These are phyloP conservation scores for Leccinum pellstonianum DNA, from an alignment of 768 basidiomycete genomes.

Conservation along the genomic window DNA sequence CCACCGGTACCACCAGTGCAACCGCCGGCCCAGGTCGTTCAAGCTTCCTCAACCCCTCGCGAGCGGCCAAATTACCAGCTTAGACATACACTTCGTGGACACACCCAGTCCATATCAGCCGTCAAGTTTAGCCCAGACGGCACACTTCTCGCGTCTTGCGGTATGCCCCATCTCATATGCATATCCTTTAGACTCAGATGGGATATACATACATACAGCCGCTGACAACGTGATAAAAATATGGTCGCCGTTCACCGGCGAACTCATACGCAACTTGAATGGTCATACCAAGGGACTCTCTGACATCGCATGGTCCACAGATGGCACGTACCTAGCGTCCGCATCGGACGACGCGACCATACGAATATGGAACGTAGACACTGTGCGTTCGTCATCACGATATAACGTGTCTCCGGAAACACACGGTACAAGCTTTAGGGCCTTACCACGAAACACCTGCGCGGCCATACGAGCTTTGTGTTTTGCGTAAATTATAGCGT, in stretches of 20 bases:
- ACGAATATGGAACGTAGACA: conserved; percentile 85
- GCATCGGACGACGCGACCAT: conserved; percentile 92
- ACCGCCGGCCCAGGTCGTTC: conserved; percentile 30
- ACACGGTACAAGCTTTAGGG: conserved; percentile 45
- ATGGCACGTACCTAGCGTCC: conserved; percentile 80
- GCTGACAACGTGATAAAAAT: conserved; percentile 79
- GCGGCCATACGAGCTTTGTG: conserved; percentile 84
- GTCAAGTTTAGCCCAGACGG: conserved; percentile 94
- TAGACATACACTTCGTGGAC: conserved; percentile 67
- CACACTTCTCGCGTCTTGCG: conserved; percentile 78
- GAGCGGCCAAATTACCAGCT: conserved; percentile 66
- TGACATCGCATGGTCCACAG: conserved; percentile 85
- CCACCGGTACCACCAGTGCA: conserved; percentile 33
- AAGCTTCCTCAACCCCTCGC: conserved; percentile 39
- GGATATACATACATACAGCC: conserved; percentile 40
- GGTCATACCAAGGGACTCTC: conserved; percentile 85
- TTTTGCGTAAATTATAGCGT: conserved; percentile 93
- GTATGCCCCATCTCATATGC: conserved; percentile 44
- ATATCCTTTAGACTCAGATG: neutral
- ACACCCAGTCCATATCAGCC: conserved; percentile 81
- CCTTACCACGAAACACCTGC: conserved; percentile 64
- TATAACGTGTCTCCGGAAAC: neutral
- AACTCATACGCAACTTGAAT: conserved; percentile 68
- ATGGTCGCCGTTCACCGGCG: conserved; percentile 79
- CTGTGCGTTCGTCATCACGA: conserved; percentile 44